Base-by-base conservation (phyloP, 2,329 filamentous ascomycete species). In the Rhexocercosporidium sp. region DNA sequence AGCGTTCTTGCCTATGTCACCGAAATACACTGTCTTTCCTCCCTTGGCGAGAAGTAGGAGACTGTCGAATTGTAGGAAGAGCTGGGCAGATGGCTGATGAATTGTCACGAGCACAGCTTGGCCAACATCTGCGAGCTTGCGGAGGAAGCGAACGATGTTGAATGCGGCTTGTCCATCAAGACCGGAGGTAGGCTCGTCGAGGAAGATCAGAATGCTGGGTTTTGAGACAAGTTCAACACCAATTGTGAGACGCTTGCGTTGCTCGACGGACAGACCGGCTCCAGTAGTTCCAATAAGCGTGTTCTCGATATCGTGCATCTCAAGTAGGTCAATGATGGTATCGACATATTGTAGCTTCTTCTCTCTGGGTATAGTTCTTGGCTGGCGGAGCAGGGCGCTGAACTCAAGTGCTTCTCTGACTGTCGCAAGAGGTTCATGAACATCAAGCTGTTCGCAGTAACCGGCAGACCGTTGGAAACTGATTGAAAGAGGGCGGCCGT, bases 381-480 rank as follows among this genome's bases (percentile, higher is more conserved):
- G 92, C 77, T 97, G 94, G 66, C 95, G 91, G 49, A 97, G 90
- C 6, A 95, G 79, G n/a, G 94, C 94, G 73, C 90, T 94, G 79
- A 97, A 97, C 74, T 88, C 89, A 37, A 98, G 84, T 8, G 94
- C 93, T 80, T 97, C 95, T 69, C 94, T 90, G 34, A 97, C 94
- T 1, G 94, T 97, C 0, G 72, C 60, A 25, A 93, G 96, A 57
- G 90, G 84, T 57, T 97, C 84, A 77, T 97, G 94, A 14, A 97
- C 84, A 85, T 97, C 94, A 76, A 97, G 92, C 78, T 97, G 94
- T 77, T 97, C 93, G 41, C 94, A 93, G 73, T 97, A 97, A 51
- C 94, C 94, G 0, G 75, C 72, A 22, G 74, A 76, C 22, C 94
- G 90, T 79, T 97, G 94, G 85, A 97, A 97, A 0, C 91, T 93